Evolutionary conservation across 495 filamentous ascomycete species (phyloP).

Genomic region (Patellaria atrata): DNA sequence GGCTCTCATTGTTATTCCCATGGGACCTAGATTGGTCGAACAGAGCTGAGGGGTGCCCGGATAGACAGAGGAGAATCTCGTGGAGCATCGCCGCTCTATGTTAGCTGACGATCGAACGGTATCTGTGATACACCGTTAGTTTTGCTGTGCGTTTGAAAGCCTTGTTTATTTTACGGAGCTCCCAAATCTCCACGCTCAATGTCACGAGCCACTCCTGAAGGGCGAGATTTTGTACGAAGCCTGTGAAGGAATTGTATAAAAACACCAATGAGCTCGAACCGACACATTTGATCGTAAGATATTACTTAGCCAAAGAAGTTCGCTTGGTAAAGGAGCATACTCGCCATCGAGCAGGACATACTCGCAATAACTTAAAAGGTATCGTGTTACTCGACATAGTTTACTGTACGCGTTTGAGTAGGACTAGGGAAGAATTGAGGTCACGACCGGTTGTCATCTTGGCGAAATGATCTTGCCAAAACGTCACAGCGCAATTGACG

Average conservation of each 20-base stretch:
- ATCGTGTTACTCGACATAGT: no score
- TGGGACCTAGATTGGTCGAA: conserved; percentile 31
- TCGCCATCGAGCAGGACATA: no score
- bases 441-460: no score
- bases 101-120: no score
- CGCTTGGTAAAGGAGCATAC: no score
- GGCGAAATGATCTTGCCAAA: no score
- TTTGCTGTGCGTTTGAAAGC: not conserved
- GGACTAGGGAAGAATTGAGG: no score
- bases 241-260: conserved; percentile 9
- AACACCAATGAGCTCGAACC: conserved; percentile 15
- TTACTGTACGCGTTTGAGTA: no score
- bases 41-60: conserved; percentile 80
- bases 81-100: conserved; percentile 64
- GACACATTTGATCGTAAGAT: conserved; percentile 17
- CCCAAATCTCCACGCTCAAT: not conserved
- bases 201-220: conserved; percentile 7
- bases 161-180: not conserved
- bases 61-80: conserved; percentile 89
- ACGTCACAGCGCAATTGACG: no score
- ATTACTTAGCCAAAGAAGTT: no score
- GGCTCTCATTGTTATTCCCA: conserved; percentile 26
- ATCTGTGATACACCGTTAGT: no score
- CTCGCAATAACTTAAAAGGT: no score
- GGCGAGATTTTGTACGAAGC: not conserved